Evolutionary conservation across 768 basidiomycete species (phyloP).

Genomic region (Russula sp.): DNA sequence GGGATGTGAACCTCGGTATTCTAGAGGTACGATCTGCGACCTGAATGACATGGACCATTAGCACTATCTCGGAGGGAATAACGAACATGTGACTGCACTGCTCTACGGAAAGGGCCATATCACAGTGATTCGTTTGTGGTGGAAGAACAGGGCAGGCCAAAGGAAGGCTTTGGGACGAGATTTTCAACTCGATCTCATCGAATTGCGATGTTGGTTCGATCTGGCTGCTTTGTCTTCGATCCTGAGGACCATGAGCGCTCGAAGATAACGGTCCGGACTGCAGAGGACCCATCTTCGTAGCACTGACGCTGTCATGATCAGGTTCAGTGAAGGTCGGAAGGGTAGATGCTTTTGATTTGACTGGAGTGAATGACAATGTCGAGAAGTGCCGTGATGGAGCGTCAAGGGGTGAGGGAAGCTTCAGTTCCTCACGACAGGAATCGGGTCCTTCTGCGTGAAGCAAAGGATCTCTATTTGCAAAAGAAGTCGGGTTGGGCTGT

Average conservation of each 20-base stretch:
- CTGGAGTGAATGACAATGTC: not conserved
- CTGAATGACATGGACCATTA: not conserved
- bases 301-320: not conserved
- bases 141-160: not conserved
- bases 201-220: slow-evolving; percentile 15
- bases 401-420: not conserved
- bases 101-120: not conserved
- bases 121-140: not conserved
- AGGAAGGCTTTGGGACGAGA: not conserved
- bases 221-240: slow-evolving; percentile 5
- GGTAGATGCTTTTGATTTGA: not conserved
- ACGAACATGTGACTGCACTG: not conserved
- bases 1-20: not conserved
- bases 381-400: not conserved
- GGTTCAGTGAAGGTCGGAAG: not conserved
- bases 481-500: not conserved
- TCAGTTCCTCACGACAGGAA: not conserved
- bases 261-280: not conserved
- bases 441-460: not conserved
- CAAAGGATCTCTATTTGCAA: not conserved
- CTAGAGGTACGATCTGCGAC: not conserved
- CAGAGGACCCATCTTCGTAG: not conserved
- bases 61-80: not conserved
- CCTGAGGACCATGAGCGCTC: not conserved
- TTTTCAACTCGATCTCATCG: slow-evolving; percentile 10